phyloP scores from a whole-genome alignment of 139 green algal species.

The Tetradesmus obliquus region DNA sequence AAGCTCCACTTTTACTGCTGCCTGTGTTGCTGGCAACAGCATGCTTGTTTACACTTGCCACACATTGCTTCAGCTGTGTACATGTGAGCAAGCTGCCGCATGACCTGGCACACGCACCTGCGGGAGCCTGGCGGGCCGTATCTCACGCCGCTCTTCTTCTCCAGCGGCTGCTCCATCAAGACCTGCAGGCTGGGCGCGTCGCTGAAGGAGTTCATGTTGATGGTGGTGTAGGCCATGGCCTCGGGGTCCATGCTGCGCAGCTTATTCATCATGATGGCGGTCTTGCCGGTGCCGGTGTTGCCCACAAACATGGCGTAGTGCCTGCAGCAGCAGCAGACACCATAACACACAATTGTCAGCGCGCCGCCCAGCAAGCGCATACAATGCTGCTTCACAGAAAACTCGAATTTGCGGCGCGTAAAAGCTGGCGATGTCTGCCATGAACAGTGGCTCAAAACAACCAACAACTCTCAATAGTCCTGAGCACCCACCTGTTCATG shows the following conservation, averaged over 20 bases:
- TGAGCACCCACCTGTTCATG: conserved; percentile 56
- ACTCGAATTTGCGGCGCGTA: too few relatives aligned
- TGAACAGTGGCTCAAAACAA: too few relatives aligned
- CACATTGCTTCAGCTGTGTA: background rate
- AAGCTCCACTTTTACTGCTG: too few relatives aligned
- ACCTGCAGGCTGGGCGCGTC: conserved; percentile 84
- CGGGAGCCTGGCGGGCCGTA: conserved; percentile 84
- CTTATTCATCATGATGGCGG: conserved; percentile 88
- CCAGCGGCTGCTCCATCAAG: conserved; percentile 83
- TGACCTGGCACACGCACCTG: background rate
- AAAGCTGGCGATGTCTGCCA: too few relatives aligned
- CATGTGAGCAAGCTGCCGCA: background rate
- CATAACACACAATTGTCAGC: background rate
- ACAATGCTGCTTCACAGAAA: background rate
- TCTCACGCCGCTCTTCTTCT: conserved; percentile 90
- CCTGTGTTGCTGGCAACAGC: too few relatives aligned
- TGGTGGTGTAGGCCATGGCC: conserved; percentile 70
- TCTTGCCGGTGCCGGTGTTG: conserved; percentile 92
- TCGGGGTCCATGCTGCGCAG: conserved; percentile 88
- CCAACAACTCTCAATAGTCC: background rate
- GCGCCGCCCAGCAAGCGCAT: background rate
- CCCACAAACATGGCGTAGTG: conserved; percentile 94
- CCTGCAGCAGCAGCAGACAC: conserved; percentile 40
- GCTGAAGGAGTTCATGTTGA: conserved; percentile 93
- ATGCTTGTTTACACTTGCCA: too few relatives aligned